Base-by-base conservation (phyloP, 768 basidiomycete genomes). In the Termitomyces sp. region DNA sequence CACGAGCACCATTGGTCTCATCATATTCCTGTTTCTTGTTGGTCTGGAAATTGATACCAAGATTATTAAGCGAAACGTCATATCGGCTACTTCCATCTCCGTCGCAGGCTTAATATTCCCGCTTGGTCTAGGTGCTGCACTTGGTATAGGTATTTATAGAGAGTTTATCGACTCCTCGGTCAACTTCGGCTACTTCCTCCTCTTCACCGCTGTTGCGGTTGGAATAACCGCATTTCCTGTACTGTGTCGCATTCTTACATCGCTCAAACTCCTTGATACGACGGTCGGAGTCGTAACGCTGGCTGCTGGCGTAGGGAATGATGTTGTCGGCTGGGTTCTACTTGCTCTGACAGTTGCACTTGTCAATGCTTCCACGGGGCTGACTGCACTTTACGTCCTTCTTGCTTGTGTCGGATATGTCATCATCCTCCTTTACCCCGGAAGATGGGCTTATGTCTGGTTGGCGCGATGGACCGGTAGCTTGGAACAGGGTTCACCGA, bases 181-280 rank as follows among this genome's bases (percentile, higher is more conserved):
- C 61, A 83, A 84, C 55, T 89, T 86, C 64, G 88, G 91, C 22
- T 83, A 91, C 68, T 95, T 94, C 72, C 70, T 93, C 35, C 82
- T 96, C 26, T 96, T 96, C 73, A 81, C 85, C 54, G 91, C 89
- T 24, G 90, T 92, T 6, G 89, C 92, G 1, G 79, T 90, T 63
- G 84, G 88, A 4, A 90, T 90, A 68, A 90, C 88, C 3, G 88
- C 88, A 0, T 92, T 92, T 73, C 88, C 89, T 0, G 88, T 92
- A 5, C 79, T 92, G 2, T 90, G 88, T 72, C 82, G 92, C 69
- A 95, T 94, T 66, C 79, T 96, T 24, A 88, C 87, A 1, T 90
- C 91, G 61, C 77, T 87, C 61, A 87, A 88, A 66, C 81, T 97
- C 2, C 78, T 95, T 50, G 86, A 91, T 47, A 93, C 90, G 24